These are phyloP conservation scores for Xylariaceae sp. DNA, from an alignment of 2,329 filamentous ascomycete species.

Conservation along the genomic window DNA sequence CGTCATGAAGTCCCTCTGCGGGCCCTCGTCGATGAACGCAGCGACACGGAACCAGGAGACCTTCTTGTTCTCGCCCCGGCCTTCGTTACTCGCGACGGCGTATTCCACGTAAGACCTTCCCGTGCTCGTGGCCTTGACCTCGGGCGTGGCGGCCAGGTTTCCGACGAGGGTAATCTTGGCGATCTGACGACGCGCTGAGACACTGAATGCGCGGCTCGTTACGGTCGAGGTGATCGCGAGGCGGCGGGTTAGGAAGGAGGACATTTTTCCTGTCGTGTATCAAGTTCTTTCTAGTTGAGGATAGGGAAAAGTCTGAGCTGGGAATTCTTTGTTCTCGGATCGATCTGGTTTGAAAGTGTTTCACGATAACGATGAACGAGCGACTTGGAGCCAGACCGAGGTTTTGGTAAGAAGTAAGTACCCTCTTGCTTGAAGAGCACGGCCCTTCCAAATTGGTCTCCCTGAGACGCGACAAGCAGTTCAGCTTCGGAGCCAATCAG, in stretches of 20 bases:
- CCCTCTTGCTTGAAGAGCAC: too few relatives aligned
- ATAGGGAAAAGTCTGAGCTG: not conserved
- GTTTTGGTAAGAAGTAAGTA: too few relatives aligned
- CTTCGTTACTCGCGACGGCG: slow-evolving; percentile 63
- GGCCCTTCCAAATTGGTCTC: not conserved
- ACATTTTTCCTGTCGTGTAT: slow-evolving; percentile 34
- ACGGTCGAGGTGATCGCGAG: slow-evolving; percentile 38
- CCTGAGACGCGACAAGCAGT: not conserved
- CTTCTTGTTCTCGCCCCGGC: slow-evolving; percentile 62
- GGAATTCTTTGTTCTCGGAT: too few relatives aligned
- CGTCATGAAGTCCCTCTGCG: slow-evolving; percentile 65
- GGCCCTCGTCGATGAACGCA: slow-evolving; percentile 63
- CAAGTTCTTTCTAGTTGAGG: slow-evolving; percentile 1
- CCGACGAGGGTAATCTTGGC: slow-evolving; percentile 85
- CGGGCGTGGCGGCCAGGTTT: slow-evolving; percentile 73
- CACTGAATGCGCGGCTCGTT: slow-evolving; percentile 72
- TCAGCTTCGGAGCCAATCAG: too few relatives aligned
- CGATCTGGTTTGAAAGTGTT: too few relatives aligned
- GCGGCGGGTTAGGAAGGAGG: slow-evolving; percentile 48
- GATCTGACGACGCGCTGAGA: slow-evolving; percentile 57
- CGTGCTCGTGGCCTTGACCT: slow-evolving; percentile 62
- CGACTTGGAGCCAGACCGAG: too few relatives aligned
- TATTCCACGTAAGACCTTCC: slow-evolving; percentile 75
- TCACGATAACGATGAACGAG: too few relatives aligned
- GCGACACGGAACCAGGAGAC: slow-evolving; percentile 83